Evolutionary conservation across 2,329 filamentous ascomycete species (phyloP).

Genomic region (Botrytis sinoallii): DNA sequence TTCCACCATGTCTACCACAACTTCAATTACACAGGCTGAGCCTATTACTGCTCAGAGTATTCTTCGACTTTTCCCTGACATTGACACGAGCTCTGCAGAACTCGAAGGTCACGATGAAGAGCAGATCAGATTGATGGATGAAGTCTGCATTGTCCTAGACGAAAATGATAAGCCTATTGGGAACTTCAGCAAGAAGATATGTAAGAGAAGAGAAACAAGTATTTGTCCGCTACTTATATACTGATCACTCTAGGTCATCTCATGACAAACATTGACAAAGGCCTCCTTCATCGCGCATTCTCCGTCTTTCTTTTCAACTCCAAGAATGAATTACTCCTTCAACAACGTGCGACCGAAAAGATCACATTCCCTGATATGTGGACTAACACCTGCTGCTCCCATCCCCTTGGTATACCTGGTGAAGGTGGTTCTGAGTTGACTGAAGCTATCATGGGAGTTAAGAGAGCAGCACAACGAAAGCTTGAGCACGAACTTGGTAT

Average conservation of each 20-base stretch:
- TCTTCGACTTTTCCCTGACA: conserved; percentile 82
- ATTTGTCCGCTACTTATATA: conserved; percentile 18
- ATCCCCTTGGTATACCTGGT: conserved; percentile 84
- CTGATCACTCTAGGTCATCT: conserved; percentile 68
- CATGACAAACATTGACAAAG: conserved; percentile 98
- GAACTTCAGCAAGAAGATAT: conserved; percentile 96
- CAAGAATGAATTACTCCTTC: conserved; percentile 85
- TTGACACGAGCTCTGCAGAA: conserved; percentile 66
- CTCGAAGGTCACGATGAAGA: conserved; percentile 93
- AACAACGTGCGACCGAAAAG: conserved; percentile 94
- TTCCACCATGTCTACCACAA: conserved; percentile 38
- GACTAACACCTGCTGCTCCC: conserved; percentile 99
- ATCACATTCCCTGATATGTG: conserved; percentile 99
- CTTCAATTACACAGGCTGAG: conserved; percentile 49
- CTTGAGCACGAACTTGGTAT: conserved; percentile 94
- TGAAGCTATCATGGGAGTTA: conserved; percentile 79
- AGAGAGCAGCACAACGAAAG: conserved; percentile 89
- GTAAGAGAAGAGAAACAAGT: conserved; percentile 56
- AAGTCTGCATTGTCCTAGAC: conserved; percentile 96
- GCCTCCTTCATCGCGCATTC: conserved; percentile 93
- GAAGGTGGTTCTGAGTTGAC: conserved; percentile 84
- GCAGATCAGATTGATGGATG: conserved; percentile 97
- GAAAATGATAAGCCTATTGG: conserved; percentile 90
- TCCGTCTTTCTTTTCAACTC: conserved; percentile 97
- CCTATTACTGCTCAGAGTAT: conserved; percentile 84